Evolutionary conservation across 1,284 basidiomycete genomes (phyloP).

Genomic region (Sporisorium exsertum): DNA sequence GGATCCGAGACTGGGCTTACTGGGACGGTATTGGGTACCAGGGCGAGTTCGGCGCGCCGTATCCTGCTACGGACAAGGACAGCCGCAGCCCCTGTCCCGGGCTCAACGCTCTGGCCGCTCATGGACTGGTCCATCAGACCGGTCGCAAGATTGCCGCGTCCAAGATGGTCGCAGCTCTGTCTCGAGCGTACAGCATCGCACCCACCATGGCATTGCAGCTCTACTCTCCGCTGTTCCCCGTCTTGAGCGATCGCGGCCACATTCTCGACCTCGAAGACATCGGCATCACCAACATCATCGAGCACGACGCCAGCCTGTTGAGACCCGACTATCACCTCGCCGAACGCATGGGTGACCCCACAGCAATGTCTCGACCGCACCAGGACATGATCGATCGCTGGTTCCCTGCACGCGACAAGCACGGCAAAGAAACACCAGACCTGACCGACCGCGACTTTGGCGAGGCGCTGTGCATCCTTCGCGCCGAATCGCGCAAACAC

Average conservation of each 20-base stretch:
- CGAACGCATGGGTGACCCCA: slow-evolving; percentile 26
- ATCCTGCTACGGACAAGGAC: slow-evolving; percentile 29
- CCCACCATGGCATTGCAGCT: slow-evolving; percentile 53
- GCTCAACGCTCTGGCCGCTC: slow-evolving; percentile 42
- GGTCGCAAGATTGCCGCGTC: slow-evolving; percentile 33
- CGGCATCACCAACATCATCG: slow-evolving; percentile 35
- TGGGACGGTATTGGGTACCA: slow-evolving; percentile 43
- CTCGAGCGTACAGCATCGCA: slow-evolving; percentile 44
- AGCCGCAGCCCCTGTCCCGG: slow-evolving; percentile 41
- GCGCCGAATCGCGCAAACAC: slow-evolving; percentile 23
- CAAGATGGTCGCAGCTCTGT: slow-evolving; percentile 34
- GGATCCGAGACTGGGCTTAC: slow-evolving; percentile 46
- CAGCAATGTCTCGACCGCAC: slow-evolving; percentile 37
- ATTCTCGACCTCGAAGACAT: slow-evolving; percentile 36
- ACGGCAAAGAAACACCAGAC: slow-evolving; percentile 22
- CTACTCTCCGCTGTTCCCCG: slow-evolving; percentile 42
- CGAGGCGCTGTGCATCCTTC: slow-evolving; percentile 27
- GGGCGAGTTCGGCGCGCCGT: slow-evolving; percentile 39
- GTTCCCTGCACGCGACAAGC: slow-evolving; percentile 39
- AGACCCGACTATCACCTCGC: slow-evolving; percentile 37
- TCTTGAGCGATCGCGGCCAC: slow-evolving; percentile 24
- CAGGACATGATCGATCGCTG: slow-evolving; percentile 48
- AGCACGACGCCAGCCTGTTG: slow-evolving; percentile 43
- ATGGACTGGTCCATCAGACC: slow-evolving; percentile 32
- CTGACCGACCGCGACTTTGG: slow-evolving; percentile 40